phyloP scores from a whole-genome alignment of 2,329 filamentous ascomycete genomes.

The Fusarium sp. region DNA sequence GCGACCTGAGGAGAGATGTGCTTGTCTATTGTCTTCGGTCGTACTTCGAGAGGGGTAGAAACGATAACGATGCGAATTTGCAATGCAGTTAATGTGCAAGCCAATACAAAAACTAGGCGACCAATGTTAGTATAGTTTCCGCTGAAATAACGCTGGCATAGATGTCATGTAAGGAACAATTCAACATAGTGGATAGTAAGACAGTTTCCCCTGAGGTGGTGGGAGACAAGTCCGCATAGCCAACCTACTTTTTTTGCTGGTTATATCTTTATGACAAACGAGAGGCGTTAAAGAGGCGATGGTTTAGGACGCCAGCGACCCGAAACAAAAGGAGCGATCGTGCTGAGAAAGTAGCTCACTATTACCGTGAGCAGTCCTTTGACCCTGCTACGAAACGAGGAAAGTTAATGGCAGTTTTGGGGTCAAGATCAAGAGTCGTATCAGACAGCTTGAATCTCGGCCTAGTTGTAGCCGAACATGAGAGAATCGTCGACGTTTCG shows the following conservation, averaged over 20 bases:
- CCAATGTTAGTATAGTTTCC: slow-evolving; percentile 23
- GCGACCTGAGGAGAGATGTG: slow-evolving; percentile 22
- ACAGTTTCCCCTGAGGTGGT: slow-evolving; percentile 7
- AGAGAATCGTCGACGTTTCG: slow-evolving; percentile 41
- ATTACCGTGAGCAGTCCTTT: slow-evolving; percentile 56
- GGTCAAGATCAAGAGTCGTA: slow-evolving; percentile 48
- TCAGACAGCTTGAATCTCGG: slow-evolving; percentile 48
- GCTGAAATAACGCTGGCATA: not conserved
- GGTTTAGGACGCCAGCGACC: slow-evolving; percentile 69
- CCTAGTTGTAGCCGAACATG: slow-evolving; percentile 50
- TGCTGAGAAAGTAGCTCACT: slow-evolving; percentile 57
- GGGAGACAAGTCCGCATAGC: slow-evolving; percentile 15
- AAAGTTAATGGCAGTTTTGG: slow-evolving; percentile 32
- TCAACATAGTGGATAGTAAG: not conserved
- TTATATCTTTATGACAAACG: slow-evolving; percentile 38
- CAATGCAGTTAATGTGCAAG: slow-evolving; percentile 27
- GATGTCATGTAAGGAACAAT: slow-evolving; percentile 1
- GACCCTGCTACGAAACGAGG: slow-evolving; percentile 41
- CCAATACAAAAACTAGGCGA: slow-evolving; percentile 24
- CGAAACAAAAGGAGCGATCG: slow-evolving; percentile 55
- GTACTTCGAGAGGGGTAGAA: slow-evolving; percentile 8
- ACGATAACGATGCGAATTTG: slow-evolving; percentile 9
- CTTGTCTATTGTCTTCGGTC: slow-evolving; percentile 32
- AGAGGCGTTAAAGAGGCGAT: slow-evolving; percentile 51
- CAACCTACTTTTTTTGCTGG: slow-evolving; percentile 43